A percentile compares a stretch with the other conserved stretches of the same genome.
Evolutionary conservation across 257 asterid genomes (phyloP).

Genomic region (Petunia axillaris): DNA sequence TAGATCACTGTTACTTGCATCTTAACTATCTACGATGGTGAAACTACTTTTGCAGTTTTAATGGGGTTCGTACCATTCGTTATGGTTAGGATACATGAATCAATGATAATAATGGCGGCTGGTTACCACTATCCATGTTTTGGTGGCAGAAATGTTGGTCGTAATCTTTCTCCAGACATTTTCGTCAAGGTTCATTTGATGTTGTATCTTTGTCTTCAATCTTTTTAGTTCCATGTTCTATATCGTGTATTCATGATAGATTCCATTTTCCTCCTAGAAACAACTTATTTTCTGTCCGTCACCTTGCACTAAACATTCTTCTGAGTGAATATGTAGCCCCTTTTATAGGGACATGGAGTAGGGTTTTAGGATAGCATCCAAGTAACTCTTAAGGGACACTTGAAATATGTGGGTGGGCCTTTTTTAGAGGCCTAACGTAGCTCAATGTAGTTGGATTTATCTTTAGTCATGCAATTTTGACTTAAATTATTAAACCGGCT

Average conservation of each 20-base stretch:
- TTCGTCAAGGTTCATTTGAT: slow-evolving; percentile 7
- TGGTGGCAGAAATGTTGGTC: not conserved
- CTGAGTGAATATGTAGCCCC: no score
- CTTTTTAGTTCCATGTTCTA: not conserved
- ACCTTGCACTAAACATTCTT: no score
- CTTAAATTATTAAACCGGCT: no score
- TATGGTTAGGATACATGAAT: slow-evolving; percentile 7
- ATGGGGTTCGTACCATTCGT: not conserved
- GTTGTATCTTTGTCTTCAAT: not conserved
- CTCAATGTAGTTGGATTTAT: no score
- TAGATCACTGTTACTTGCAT: slow-evolving; percentile 12
- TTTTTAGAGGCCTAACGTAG: no score
- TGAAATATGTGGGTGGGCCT: no score
- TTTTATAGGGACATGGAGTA: no score
- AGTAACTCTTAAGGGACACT: no score
- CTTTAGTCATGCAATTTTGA: no score
- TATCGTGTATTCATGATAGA: not conserved
- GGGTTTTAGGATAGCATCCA: no score
- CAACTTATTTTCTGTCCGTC: no score
- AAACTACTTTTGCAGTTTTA: not conserved
- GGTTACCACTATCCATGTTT: not conserved
- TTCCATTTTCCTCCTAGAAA: no score
- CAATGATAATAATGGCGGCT: not conserved
- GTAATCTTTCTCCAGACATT: not conserved
- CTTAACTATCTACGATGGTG: not conserved